Evolutionary conservation across 2,329 filamentous ascomycete species (phyloP), one percentile per base, ranked within the genome.

Genomic region (Colletotrichum sublineola): DNA sequence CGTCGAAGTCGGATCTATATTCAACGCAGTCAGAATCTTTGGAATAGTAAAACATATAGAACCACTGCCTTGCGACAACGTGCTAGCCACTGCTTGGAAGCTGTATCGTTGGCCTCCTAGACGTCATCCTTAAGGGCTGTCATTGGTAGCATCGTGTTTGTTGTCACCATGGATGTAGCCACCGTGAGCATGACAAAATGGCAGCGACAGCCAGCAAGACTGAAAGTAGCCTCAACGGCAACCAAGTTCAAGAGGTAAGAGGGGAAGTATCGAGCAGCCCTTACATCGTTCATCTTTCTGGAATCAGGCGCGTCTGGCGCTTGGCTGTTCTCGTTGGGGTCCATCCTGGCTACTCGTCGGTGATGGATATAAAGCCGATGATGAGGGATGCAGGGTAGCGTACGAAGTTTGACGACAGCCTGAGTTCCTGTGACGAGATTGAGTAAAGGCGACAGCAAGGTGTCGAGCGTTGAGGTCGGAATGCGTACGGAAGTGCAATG

Each of bases 211-310:
- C 36, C 36, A 57, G 24, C 12, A 58, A 29, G 6, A 42, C 15
- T 3, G n/a, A 58, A 1, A n/a, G n/a, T 3, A 3, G 20, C 8
- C 12, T 42, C 56, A 29, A 42, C n/a, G 14, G n/a, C 56, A n/a
- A 29, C 29, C 7, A 7, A 14, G 7, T 14, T 63, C 74, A 76
- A 67, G 55, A 71, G 42, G 50, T 20, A 52, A 3, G 29, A 33
- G 15, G 15, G 44, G 46, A 18, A 24, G 14, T 12, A 20, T 9
- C 9, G 12, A 33, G 40, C 18, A 46, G 29, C 29, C 36, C 80
- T 77, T 79, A 85, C 87, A 84, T 88, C 85, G 73, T 88, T 87
- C 87, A 89, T 89, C 78, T 87, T 88, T 78, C 89, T 86, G 77
- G 86, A 85, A 76, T 89, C 87, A 31, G 88, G 88, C 72, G 86